phyloP scores from a whole-genome alignment of 2,329 filamentous ascomycete genomes.

The Seiridium unicorne region DNA sequence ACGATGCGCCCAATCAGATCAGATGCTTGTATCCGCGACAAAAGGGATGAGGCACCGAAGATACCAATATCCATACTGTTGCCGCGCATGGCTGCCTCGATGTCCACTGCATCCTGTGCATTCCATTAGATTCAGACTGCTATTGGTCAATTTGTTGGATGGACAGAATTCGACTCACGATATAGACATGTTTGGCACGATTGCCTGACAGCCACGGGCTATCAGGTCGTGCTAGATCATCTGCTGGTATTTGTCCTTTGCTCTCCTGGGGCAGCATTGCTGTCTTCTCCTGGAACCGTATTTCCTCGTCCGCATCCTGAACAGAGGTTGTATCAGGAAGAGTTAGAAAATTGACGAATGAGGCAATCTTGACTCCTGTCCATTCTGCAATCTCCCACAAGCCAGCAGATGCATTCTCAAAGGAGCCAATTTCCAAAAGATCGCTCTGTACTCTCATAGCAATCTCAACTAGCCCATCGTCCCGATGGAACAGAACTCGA shows the following conservation, averaged over 20 bases:
- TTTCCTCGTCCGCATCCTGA: neutral
- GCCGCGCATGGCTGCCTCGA: constrained; percentile 23
- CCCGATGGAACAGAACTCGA: constrained; percentile 41
- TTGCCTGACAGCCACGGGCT: constrained; percentile 14
- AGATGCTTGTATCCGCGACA: constrained; percentile 15
- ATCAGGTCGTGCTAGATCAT: constrained; percentile 6
- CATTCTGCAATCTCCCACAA: constrained; percentile 72
- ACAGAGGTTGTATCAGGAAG: constrained; percentile 32
- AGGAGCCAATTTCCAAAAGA: constrained; percentile 57
- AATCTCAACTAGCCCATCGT: constrained; percentile 38
- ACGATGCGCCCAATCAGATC: constrained; percentile 17
- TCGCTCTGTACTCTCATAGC: constrained; percentile 68
- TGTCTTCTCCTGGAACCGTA: neutral
- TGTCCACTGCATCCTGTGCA: constrained; percentile 23
- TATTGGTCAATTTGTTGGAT: too few relatives aligned
- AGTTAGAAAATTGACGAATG: constrained; percentile 79
- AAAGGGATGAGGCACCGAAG: constrained; percentile 17
- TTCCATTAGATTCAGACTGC: too few relatives aligned
- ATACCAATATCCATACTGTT: constrained; percentile 25
- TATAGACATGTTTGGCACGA: constrained; percentile 15
- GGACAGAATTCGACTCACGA: constrained; percentile 13
- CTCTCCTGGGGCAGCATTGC: neutral
- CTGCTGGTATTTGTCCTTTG: neutral
- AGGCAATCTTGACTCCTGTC: constrained; percentile 70
- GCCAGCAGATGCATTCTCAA: constrained; percentile 55